Base-by-base conservation (phyloP, 2,329 filamentous ascomycete genomes). In the Orbilia oligospora region DNA sequence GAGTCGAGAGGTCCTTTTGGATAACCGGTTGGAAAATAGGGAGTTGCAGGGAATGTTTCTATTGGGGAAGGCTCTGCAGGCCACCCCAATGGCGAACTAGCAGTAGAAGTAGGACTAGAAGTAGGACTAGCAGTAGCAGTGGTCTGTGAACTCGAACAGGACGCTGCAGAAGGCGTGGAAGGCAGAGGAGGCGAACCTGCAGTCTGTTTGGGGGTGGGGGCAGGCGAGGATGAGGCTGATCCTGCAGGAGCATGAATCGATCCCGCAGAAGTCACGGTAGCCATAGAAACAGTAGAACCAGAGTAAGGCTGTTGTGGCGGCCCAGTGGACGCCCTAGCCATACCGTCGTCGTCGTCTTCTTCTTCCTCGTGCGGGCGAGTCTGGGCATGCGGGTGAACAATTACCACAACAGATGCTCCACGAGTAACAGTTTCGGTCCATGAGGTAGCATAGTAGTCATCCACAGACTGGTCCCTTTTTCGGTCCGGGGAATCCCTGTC, bases 361-460 rank as follows among this genome's bases (percentile, higher is more conserved):
- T 30, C 27, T 14, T 56, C 27, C 53, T 71, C 36, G 46, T 64
- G 55, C 30, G 56, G 27, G 44, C 53, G 56, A 8, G 16, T 51
- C 20, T 49, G 18, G 8, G 44, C 30, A 46, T 77, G 75, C n/a
- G 63, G 68, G 51, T 69, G 68, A 27, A 78, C 61, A n/a, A 78
- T 27, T 27, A 72, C 49, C 53, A 68, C 36, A 14, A 72, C 55
- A 14, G 36, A 64, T 4, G n/a, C 41, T 30, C 41, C 36, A 18
- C 36, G 53, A 24, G 63, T 69, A 22, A 55, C 55, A 12, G 68
- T 68, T 46, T 72, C 63, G 2, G 53, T 71, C 63, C 63, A 69
- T 6, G 68, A 41, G 18, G 61, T 71, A 51, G 66, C 66, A 18
- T 61, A 56, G 20, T 55, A 46, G 30, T 51, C 55, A 14, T 46